Evolutionary conservation across 768 basidiomycete genomes (phyloP), one percentile per base, ranked within the genome.

Genomic region (Gymnopilus dilepis): DNA sequence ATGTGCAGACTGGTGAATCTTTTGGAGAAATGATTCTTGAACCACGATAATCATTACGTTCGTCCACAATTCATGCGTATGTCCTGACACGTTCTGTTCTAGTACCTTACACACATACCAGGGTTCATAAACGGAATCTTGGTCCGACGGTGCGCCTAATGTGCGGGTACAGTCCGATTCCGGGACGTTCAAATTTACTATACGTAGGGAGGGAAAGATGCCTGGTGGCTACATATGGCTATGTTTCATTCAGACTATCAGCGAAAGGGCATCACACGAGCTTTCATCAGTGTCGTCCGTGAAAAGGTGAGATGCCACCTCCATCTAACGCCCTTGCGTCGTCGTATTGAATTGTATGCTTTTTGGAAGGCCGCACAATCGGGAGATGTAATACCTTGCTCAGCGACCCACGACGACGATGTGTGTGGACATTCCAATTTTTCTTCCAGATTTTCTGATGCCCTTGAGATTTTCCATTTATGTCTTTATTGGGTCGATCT

Each of bases 191-290:
- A 22, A 37, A 40, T 37, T 7, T 28, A 58, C 24, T 17, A n/a
- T n/a, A n/a, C n/a, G 34, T 30, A 75, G 73, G 72, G 69, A 24
- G 69, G 68, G 50, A 55, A 48, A 7, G 69, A 74, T 48, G 67
- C 72, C 11, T 72, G 70, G 67, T 76, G 73, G 69, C 55, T 73
- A 30, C 72, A 73, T 58, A 71, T 66, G 56, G 63, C 71, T 19
- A 69, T 71, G 40, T 72, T 74, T 5, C 65, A 65, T 21, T 65
- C 61, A 15, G 67, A 66, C n/a, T 72, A 63, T 38, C 74, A 75
- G 40, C 65, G 63, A 38, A 64, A 65, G 34, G 69, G 70, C 4
- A 62, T 76, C 31, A 61, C 64, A 17, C 70, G 65, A 28, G 57
- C 63, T 37, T 66, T 76, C 26, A 59, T 76, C 50, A 63, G 70